Base-by-base conservation (phyloP, 2,329 filamentous ascomycete genomes). In the Penicillium sp. region DNA sequence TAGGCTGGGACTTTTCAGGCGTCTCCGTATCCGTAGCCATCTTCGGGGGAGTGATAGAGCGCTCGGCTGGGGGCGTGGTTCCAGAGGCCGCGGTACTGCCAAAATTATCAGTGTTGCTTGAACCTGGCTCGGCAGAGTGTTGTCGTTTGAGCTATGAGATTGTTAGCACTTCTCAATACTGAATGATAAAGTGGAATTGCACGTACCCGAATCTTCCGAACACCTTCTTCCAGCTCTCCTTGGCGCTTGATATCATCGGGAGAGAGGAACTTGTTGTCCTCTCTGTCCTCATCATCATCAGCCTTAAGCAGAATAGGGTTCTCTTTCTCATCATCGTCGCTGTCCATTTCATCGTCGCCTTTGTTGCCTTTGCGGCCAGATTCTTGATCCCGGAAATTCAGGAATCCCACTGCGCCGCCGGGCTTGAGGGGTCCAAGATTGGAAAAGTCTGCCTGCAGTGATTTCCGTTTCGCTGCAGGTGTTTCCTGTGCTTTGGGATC, bases 371-470 rank as follows among this genome's bases (percentile, higher is more conserved):
- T 83, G 47, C 77, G 61, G 7, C 58, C 62, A 13, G 78, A 72
- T 35, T 82, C 78, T 49, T 79, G 78, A 55, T 95, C 90, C 46
- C 92, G 83, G 75, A 96, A 96, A 12, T 88, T 82, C 3, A 89
- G 86, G 68, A 95, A 97, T 31, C 91, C 91, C 42, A 95, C 88
- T 0, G 89, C 92, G 24, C 91, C 90, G n/a, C 83, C 82, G 2
- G 88, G 80, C 68, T 95, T 95, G 20, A 97, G 77, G 0, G 91
- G 90, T 2, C 86, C 87, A 8, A 97, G 79, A 49, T 81, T 89
- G 12, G 88, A 86, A 64, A 97, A 92, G 71, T 96, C 89, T 0
- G 91, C 80, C 60, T 89, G 87, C 6, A 86, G 80, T 3, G 90
- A 95, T 61, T 89, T 85, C 61, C 91, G 81, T 72, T 95, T 95